These are phyloP conservation scores for Schizochytrium sp. DNA, from an alignment of 108 stramenopile species.

Conservation along the genomic window DNA sequence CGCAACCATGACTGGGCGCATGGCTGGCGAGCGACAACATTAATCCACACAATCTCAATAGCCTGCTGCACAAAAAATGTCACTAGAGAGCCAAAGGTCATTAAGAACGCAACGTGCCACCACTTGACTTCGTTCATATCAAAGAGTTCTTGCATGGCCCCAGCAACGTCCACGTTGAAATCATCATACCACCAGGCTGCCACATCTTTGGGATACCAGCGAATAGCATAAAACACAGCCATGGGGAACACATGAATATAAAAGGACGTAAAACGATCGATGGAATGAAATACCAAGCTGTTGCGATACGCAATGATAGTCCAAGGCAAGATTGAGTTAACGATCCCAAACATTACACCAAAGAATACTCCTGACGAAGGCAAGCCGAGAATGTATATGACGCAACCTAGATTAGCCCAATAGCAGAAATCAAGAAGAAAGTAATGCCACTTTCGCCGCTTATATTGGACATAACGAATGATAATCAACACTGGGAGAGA, in stretches of 20 bases:
- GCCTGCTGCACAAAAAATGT: conserved; percentile 53
- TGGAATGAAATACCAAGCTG: conserved; percentile 83
- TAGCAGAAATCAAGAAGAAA: conserved; percentile 78
- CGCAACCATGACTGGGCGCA: conserved; percentile 30
- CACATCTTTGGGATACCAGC: conserved; percentile 73
- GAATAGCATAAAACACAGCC: conserved; percentile 75
- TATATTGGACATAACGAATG: conserved; percentile 72
- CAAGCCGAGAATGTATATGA: conserved; percentile 14
- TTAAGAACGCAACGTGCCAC: neutral
- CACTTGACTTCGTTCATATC: neutral
- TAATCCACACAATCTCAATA: conserved; percentile 28
- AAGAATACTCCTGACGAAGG: conserved; percentile 46
- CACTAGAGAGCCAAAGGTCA: neutral
- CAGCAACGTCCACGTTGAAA: conserved; percentile 58
- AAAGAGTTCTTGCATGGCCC: conserved; percentile 43
- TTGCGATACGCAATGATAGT: conserved; percentile 82
- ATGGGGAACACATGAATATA: conserved; percentile 83
- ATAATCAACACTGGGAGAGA: conserved; percentile 69
- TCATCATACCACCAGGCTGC: neutral
- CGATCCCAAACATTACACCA: conserved; percentile 75
- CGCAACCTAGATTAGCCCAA: conserved; percentile 32
- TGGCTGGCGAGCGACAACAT: conserved; percentile 30
- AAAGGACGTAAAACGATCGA: conserved; percentile 84
- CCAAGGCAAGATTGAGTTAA: conserved; percentile 79
- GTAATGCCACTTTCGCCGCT: conserved; percentile 71